phyloP scores from a whole-genome alignment of 2,329 filamentous ascomycete genomes.

The Calycina herbarum region DNA sequence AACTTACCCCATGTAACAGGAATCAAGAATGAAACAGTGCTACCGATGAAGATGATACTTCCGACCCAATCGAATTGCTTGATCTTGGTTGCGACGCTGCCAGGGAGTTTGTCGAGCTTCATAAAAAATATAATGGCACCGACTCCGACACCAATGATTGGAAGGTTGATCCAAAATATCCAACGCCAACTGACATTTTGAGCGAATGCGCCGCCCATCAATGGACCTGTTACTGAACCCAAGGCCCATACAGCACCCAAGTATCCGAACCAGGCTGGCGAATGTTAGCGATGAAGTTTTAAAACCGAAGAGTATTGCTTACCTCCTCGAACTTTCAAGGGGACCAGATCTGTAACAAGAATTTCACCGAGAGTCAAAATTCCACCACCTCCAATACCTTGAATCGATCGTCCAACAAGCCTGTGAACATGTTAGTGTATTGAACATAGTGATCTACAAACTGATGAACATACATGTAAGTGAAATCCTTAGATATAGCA shows the following conservation, averaged over 20 bases:
- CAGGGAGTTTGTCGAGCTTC: slow-evolving; percentile 29
- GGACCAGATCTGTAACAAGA: slow-evolving; percentile 48
- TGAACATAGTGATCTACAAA: not conserved
- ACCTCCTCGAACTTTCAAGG: slow-evolving; percentile 43
- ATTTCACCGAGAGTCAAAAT: slow-evolving; percentile 49
- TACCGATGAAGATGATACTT: slow-evolving; percentile 58
- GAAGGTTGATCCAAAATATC: slow-evolving; percentile 56
- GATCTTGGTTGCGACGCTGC: slow-evolving; percentile 36
- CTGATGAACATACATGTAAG: slow-evolving; percentile 31
- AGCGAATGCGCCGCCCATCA: slow-evolving; percentile 55
- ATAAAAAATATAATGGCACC: slow-evolving; percentile 33
- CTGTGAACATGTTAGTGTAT: slow-evolving; percentile 22
- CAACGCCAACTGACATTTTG: slow-evolving; percentile 56
- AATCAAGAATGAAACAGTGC: slow-evolving; percentile 59
- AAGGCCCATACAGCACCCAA: slow-evolving; percentile 50
- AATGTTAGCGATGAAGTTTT: slow-evolving; percentile 16
- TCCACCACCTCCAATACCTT: slow-evolving; percentile 53
- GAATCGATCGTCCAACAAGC: slow-evolving; percentile 44
- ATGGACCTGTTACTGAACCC: slow-evolving; percentile 53
- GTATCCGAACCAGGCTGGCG: slow-evolving; percentile 38
- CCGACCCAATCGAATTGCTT: slow-evolving; percentile 63
- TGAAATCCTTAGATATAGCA: slow-evolving; percentile 41
- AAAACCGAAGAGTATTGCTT: slow-evolving; percentile 19
- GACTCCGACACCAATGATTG: slow-evolving; percentile 30
- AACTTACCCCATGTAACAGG: slow-evolving; percentile 56